These are phyloP conservation scores for Didymella keratinophila DNA, from an alignment of 2,329 filamentous ascomycete species.

Conservation along the genomic window DNA sequence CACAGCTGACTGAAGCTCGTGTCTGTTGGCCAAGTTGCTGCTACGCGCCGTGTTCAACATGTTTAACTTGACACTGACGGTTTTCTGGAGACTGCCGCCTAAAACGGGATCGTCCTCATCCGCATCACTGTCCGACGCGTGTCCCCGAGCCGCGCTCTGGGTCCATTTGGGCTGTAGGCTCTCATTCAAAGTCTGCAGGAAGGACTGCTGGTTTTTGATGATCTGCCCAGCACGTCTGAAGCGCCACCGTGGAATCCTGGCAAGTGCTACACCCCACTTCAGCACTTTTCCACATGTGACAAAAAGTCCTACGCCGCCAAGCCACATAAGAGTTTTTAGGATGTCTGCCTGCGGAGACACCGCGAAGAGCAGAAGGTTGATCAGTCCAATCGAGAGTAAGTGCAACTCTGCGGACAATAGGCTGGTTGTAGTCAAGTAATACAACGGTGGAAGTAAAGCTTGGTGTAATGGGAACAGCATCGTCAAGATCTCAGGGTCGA, in stretches of 20 bases:
- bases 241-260: conserved; percentile 89
- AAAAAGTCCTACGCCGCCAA: conserved; percentile 77
- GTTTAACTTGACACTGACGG: conserved; percentile 35
- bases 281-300: conserved; percentile 77
- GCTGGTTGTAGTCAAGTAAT: conserved; percentile 87
- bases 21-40: conserved; percentile 21
- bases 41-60: conserved; percentile 29
- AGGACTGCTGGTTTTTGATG: conserved; percentile 53
- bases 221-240: conserved; percentile 68
- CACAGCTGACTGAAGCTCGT: conserved; percentile 42
- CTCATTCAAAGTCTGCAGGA: conserved; percentile 53
- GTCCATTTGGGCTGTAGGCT: conserved; percentile 40
- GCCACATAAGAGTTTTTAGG: conserved; percentile 55
- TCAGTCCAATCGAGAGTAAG: conserved; percentile 80
- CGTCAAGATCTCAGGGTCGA: conserved; percentile 66
- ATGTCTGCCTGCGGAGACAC: conserved; percentile 64
- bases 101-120: conserved; percentile 53
- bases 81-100: conserved; percentile 33
- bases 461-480: conserved; percentile 85
- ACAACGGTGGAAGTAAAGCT: conserved; percentile 74
- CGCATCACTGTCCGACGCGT: conserved; percentile 54
- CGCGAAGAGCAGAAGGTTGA: conserved; percentile 81
- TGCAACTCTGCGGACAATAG: conserved; percentile 87
- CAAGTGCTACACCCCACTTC: conserved; percentile 82
- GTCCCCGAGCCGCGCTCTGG: conserved; percentile 27